Evolutionary conservation across 164 flowering plant species (phyloP).

Genomic region (Houttuynia cordata): DNA sequence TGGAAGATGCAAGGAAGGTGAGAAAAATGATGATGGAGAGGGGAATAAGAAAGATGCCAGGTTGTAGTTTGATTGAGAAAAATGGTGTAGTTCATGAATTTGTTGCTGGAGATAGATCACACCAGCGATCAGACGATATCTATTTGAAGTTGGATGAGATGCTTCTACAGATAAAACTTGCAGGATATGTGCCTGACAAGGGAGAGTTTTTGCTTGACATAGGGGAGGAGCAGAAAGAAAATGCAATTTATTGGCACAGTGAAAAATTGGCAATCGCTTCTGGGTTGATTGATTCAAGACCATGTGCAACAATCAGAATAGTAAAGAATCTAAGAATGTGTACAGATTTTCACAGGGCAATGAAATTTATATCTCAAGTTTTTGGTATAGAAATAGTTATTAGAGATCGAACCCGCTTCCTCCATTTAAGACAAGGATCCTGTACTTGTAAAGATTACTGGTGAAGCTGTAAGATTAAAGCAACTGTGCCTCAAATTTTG

Average conservation of each 20-base stretch:
- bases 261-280: slow-evolving; percentile 73
- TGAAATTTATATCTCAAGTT: slow-evolving; percentile 56
- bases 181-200: slow-evolving; percentile 26
- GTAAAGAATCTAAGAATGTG: slow-evolving; percentile 88
- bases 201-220: slow-evolving; percentile 18
- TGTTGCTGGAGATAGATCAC: slow-evolving; percentile 50
- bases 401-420: slow-evolving; percentile 71
- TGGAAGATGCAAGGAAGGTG: slow-evolving; percentile 25
- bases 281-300: slow-evolving; percentile 63
- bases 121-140: slow-evolving; percentile 29
- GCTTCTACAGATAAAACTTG: slow-evolving; percentile 20
- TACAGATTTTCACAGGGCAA: slow-evolving; percentile 42
- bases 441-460: slow-evolving; percentile 68
- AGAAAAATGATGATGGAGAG: slow-evolving; percentile 34
- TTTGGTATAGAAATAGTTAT: slow-evolving; percentile 74
- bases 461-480: background rate
- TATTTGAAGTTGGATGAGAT: slow-evolving; percentile 32
- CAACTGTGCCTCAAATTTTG: too few species aligned
- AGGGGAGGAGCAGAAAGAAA: slow-evolving; percentile 45
- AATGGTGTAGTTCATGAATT: slow-evolving; percentile 46
- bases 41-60: slow-evolving; percentile 49
- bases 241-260: slow-evolving; percentile 85
- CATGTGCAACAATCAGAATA: slow-evolving; percentile 72
- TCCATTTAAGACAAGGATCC: slow-evolving; percentile 69
- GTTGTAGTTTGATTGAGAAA: slow-evolving; percentile 61